phyloP scores from a whole-genome alignment of 495 filamentous ascomycete genomes.

The Talaromyces nanjingensis region DNA sequence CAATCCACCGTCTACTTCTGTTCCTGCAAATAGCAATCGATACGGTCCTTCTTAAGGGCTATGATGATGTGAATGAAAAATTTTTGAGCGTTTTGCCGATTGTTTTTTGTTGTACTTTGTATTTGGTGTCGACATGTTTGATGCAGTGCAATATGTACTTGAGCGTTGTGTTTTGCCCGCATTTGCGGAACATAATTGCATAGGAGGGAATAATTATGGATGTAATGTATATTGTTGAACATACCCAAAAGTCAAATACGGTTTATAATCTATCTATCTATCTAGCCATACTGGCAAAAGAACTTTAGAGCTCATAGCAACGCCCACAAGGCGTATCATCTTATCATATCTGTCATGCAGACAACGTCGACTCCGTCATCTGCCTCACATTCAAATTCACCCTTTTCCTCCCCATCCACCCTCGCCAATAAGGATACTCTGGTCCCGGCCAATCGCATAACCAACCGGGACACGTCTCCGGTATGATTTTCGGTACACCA shows the following conservation, averaged over 20 bases:
- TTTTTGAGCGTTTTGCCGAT: not conserved
- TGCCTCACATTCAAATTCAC: constrained; percentile 90
- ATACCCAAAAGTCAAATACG: not conserved
- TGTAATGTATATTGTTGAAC: not conserved
- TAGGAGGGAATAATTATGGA: not conserved
- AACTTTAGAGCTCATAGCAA: not conserved
- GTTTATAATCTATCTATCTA: not conserved
- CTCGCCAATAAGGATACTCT: constrained; percentile 58
- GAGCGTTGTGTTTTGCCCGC: not conserved
- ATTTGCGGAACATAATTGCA: not conserved
- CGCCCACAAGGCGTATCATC: no score
- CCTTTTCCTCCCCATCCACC: constrained; percentile 80
- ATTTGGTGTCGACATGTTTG: not conserved
- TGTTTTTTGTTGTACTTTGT: not conserved
- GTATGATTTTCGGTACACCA: constrained; percentile 76
- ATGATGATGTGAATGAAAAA: not conserved
- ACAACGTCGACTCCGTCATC: constrained; percentile 51
- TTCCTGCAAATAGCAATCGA: constrained; percentile 1
- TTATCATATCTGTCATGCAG: not conserved
- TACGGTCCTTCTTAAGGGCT: constrained; percentile 1
- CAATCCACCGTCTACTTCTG: not conserved
- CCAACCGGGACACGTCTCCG: constrained; percentile 67
- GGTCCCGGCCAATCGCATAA: constrained; percentile 66
- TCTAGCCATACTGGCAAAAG: not conserved
- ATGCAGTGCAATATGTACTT: not conserved